phyloP scores from a whole-genome alignment of 768 basidiomycete species.

The Xerocomellus intermedius region DNA sequence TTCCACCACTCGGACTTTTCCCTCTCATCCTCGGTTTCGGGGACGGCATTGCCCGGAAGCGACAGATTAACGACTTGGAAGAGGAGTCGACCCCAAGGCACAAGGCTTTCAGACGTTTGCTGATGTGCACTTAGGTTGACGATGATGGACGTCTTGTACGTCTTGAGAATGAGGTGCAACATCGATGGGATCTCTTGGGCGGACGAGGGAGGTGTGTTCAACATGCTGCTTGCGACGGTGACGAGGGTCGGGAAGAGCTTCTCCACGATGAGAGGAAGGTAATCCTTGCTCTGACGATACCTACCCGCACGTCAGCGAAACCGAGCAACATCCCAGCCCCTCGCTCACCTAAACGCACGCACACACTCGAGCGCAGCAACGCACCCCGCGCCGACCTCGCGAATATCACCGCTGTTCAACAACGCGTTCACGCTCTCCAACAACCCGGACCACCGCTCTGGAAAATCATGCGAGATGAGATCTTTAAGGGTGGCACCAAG shows the following conservation, averaged over 20 bases:
- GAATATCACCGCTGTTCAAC: constrained; percentile 60
- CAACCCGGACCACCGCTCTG: constrained; percentile 69
- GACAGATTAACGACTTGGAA: constrained; percentile 76
- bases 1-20: constrained; percentile 88
- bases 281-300: constrained; percentile 64
- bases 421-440: constrained; percentile 66
- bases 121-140: constrained; percentile 71
- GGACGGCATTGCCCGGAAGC: constrained; percentile 63
- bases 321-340: no score
- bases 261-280: constrained; percentile 56
- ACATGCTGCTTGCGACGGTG: constrained; percentile 67
- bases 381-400: constrained; percentile 79
- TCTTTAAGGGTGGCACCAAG: constrained; percentile 72
- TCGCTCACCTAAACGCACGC: constrained; percentile 46
- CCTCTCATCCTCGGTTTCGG: constrained; percentile 70
- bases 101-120: constrained; percentile 68
- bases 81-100: constrained; percentile 85
- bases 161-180: constrained; percentile 83
- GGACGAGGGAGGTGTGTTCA: constrained; percentile 56
- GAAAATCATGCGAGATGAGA: constrained; percentile 75
- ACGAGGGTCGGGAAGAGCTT: constrained; percentile 75
- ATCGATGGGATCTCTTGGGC: constrained; percentile 77
- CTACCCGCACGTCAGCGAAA: constrained; percentile 47
- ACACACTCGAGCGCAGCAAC: constrained; percentile 76
- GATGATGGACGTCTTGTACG: constrained; percentile 82